Conservation (phyloP, 1,139 yeast genomes). For the Diutina sp. region DNA sequence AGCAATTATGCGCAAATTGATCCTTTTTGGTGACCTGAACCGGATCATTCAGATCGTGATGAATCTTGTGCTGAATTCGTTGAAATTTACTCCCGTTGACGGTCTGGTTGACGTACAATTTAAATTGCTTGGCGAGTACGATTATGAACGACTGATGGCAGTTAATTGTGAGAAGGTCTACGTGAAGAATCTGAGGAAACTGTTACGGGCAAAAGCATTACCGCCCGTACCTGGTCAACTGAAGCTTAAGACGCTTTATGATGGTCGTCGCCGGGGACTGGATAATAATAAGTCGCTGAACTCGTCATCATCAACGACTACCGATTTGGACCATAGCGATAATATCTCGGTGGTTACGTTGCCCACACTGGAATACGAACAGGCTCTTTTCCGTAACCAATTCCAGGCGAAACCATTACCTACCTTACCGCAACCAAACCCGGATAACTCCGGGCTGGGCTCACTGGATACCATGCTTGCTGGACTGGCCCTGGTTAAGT, state of each 20-base stretch:
- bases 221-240: background rate
- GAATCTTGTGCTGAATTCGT: conserved; percentile 77
- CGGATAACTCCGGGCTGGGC: background rate
- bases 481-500: background rate
- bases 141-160: conserved; percentile 26
- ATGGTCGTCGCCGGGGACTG: background rate
- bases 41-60: conserved; percentile 78
- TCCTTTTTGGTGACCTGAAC: conserved; percentile 74
- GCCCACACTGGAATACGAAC: conserved; percentile 43
- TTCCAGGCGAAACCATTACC: conserved; percentile 25
- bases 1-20: conserved; percentile 44
- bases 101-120: conserved; percentile 67
- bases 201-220: background rate
- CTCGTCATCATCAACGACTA: background rate
- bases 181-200: conserved; percentile 6
- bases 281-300: background rate
- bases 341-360: conserved; percentile 29
- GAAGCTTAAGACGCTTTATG: background rate
- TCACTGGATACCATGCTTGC: background rate
- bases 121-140: conserved; percentile 61
- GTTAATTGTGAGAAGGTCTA: conserved; percentile 18
- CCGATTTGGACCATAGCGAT: background rate
- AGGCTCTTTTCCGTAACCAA: conserved; percentile 39
- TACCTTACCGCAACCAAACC: background rate
- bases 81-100: conserved; percentile 81